Percentiles rank a stretch among this genome's conserved stretches.
Evolutionary conservation across 768 basidiomycete species (phyloP).

Genomic region (Macrolepiota albuminosa): DNA sequence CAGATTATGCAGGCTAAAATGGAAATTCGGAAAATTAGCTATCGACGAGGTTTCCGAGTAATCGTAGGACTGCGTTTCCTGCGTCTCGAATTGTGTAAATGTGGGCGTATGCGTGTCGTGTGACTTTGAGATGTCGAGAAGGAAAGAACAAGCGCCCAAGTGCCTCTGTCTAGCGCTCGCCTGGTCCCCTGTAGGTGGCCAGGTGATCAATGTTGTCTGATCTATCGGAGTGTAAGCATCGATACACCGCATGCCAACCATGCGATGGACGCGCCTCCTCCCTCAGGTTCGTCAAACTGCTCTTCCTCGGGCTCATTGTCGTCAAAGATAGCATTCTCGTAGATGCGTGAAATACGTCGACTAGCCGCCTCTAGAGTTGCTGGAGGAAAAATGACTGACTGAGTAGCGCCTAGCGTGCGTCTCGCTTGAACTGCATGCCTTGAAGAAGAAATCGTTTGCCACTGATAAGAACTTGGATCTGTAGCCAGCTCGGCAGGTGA

Average conservation of each 20-base stretch:
- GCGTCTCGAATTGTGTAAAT: slow-evolving; percentile 27
- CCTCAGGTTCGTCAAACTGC: neutral
- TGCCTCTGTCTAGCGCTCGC: slow-evolving; percentile 9
- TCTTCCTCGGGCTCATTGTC: slow-evolving; percentile 20
- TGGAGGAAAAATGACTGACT: slow-evolving; percentile 37
- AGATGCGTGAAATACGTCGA: slow-evolving; percentile 63
- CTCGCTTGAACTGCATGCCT: slow-evolving; percentile 1
- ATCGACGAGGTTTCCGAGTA: slow-evolving; percentile 72
- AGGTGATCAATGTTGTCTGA: slow-evolving; percentile 49
- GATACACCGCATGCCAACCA: neutral
- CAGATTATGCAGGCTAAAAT: slow-evolving; percentile 62
- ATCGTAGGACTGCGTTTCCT: slow-evolving; percentile 45
- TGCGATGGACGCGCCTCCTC: neutral
- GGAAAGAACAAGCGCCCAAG: slow-evolving; percentile 21
- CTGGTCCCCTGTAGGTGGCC: slow-evolving; percentile 44
- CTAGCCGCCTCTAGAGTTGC: slow-evolving; percentile 63
- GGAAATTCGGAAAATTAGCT: slow-evolving; percentile 66
- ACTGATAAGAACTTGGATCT: slow-evolving; percentile 34
- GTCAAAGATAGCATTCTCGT: slow-evolving; percentile 68
- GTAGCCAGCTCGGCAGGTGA: slow-evolving; percentile 27
- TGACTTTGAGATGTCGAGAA: slow-evolving; percentile 22
- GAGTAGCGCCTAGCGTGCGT: slow-evolving; percentile 6
- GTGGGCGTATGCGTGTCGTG: slow-evolving; percentile 4
- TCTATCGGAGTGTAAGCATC: slow-evolving; percentile 24
- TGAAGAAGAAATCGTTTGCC: slow-evolving; percentile 44